phyloP scores from a whole-genome alignment of 1,139 yeast species.

The Pichia sp. region DNA sequence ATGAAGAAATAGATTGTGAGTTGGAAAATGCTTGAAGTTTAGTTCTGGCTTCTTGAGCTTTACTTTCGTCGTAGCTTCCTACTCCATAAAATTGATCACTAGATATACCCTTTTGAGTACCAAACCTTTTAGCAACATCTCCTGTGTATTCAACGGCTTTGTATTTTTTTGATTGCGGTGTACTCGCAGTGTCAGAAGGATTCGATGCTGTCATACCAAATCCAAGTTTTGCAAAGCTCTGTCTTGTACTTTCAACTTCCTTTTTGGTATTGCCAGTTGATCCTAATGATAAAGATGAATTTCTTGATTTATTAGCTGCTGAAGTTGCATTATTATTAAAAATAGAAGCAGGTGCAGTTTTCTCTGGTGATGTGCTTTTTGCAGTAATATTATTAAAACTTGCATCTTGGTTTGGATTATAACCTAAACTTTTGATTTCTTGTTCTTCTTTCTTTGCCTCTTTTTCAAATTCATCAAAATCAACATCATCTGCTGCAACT shows the following conservation, averaged over 20 bases:
- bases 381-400: constrained; percentile 4
- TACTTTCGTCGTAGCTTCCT: constrained; percentile 71
- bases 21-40: constrained; percentile 78
- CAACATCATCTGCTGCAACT: constrained; percentile 56
- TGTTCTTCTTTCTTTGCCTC: constrained; percentile 81
- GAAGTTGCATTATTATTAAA: constrained; percentile 6
- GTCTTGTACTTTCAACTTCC: constrained; percentile 52
- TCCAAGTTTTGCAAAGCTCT: constrained; percentile 70
- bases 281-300: constrained; percentile 5
- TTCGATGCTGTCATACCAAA: constrained; percentile 65
- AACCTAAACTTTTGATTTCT: constrained; percentile 65
- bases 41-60: constrained; percentile 69
- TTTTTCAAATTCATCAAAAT: constrained; percentile 86
- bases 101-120: constrained; percentile 87
- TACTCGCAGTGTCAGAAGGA: constrained; percentile 28
- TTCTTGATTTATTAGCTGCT: not conserved
- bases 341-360: constrained; percentile 17
- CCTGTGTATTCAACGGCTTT: constrained; percentile 51
- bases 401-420: constrained; percentile 46
- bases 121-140: constrained; percentile 69
- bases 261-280: constrained; percentile 14
- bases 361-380: not conserved
- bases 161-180: constrained; percentile 32
- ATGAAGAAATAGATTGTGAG: constrained; percentile 85
- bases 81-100: constrained; percentile 93